Base-by-base conservation (phyloP, 2,329 filamentous ascomycete genomes). In the Mycosphaerella sp. region DNA sequence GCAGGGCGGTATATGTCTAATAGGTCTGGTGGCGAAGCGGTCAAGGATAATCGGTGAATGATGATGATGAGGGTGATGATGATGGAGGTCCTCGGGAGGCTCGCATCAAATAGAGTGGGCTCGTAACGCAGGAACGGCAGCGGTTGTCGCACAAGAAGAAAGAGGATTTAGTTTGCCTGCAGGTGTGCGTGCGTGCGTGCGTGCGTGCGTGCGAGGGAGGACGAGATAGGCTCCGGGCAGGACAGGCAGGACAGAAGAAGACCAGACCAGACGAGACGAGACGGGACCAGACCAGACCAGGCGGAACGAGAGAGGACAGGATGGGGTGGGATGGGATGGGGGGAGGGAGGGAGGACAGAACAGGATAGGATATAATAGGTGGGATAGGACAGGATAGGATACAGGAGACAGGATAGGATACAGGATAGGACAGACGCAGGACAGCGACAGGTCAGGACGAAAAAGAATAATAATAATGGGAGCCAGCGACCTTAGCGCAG, bases 1-100 rank as follows among this genome's bases (percentile, higher is more conserved):
- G 52, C 52, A 35, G 34, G 46, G 34, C 27, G 44, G 41, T 48
- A 50, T 55, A 50, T 45, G 40, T 44, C 28, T 49, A 49, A 25
- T 25, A 25, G 2, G 45, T 40, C 49, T 49, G 17, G 30, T 44
- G 35, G 35, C 27, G 40, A 44, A 48, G 49, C 52, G 55, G 52
- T 53, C 49, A 53, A 47, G 47, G 43, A 41, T 44, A 52, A 34
- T 49, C 53, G 48, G 47, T 43, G 47, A 50, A 44, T 44, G 41
- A 41, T 25, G 21, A 25, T 25, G 21, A 25, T n/a, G n/a, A n/a
- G n/a, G n/a, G 21, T 25, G 21, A 25, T 25, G 21, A n/a, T n/a
- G n/a, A n/a, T n/a, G 9, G 47, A 17, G 37, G 4, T 34, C 27
- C 25, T 6, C 27, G 25, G 41, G 34, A 41, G 14, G 25, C 14